Conservation (phyloP, 371 early-diverging fungal species). For the Rhizopus stolonifer region DNA sequence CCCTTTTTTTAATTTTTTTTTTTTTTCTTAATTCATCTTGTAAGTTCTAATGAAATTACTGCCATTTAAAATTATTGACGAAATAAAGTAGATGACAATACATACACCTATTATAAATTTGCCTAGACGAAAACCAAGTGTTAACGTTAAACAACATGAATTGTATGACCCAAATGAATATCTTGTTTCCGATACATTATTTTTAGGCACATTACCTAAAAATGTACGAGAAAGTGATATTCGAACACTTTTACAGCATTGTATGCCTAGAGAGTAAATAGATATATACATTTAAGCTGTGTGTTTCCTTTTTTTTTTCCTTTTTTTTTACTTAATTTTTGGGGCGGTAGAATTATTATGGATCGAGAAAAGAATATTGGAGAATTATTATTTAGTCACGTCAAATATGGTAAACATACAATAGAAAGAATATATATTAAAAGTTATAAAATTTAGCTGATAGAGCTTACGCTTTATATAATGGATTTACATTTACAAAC, state of each 20-base stretch:
- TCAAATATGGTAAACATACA: slow-evolving; percentile 23
- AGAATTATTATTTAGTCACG: slow-evolving; percentile 23
- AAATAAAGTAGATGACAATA: slow-evolving; percentile 27
- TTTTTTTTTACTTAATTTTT: too few species aligned
- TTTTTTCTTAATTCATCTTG: neutral
- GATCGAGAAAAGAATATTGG: slow-evolving; percentile 27
- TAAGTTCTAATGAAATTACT: too few species aligned
- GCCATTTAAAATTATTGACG: too few species aligned
- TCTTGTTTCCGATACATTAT: slow-evolving; percentile 45
- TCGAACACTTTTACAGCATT: slow-evolving; percentile 37
- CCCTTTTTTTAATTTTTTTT: neutral
- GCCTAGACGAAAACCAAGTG: slow-evolving; percentile 40
- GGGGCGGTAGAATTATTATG: slow-evolving; percentile 17
- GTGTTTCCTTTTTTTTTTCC: too few species aligned
- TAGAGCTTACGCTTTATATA: slow-evolving; percentile 38
- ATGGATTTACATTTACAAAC: slow-evolving; percentile 35
- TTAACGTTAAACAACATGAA: slow-evolving; percentile 10
- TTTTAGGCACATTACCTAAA: slow-evolving; percentile 29
- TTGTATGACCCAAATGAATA: slow-evolving; percentile 23
- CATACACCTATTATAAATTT: slow-evolving; percentile 41
- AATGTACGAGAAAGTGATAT: slow-evolving; percentile 39
- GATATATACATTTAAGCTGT: too few species aligned
- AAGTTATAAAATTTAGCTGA: slow-evolving; percentile 27
- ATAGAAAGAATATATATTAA: neutral
- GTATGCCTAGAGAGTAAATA: slow-evolving; percentile 49